Base-by-base conservation (phyloP, 2,329 filamentous ascomycete species). In the Amauroascus verrucosus region DNA sequence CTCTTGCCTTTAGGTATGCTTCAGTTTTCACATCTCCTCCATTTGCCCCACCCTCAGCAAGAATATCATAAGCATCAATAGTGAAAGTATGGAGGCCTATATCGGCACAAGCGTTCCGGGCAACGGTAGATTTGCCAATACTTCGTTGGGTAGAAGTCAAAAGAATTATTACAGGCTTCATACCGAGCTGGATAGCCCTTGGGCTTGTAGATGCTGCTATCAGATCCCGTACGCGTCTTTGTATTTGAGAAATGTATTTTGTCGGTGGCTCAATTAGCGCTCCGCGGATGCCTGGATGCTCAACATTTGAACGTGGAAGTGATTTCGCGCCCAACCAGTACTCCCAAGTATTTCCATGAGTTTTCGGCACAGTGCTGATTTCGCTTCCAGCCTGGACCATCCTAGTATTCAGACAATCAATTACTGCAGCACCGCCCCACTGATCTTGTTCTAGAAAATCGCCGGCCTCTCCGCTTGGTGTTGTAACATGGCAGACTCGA, bases 21-120 rank as follows among this genome's bases (percentile, higher is more conserved):
- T 96, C 91, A 0, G 90, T 95, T 70, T 97, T 96, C 26, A 95
- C 86, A 64, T 98, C 93, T 53, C 86, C 85, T 7, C 88, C 88
- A 51, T 88, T 88, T 0, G 85, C 85, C 43, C 85, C 85, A 13
- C 88, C 88, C 66, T 97, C 91, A n/a, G 88, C 91, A 3, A 95
- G 75, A 40, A 98, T 88, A 62, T 98, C 93, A 63, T 95, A 95
- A 0, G 88, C 86, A 66, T 97, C 89, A 50, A 98, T 86, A 0
- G 81, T 72, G 65, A 95, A 97, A 0, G 83, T 86, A 66, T 98
- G 93, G 14, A 97, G 75, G 2, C 93, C 93, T 57, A 96, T 84
- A 62, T 96, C 91, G 2, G 85, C 79, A 66, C 89, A 95, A 3
- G 90, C 89, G 41, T 81, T 80, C 1, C 75, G 77, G 0, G 88